A percentile compares a stretch with the other conserved stretches of the same genome.
These are phyloP conservation scores for Petunia axillaris DNA, from an alignment of 257 asterid species.

Conservation along the genomic window DNA sequence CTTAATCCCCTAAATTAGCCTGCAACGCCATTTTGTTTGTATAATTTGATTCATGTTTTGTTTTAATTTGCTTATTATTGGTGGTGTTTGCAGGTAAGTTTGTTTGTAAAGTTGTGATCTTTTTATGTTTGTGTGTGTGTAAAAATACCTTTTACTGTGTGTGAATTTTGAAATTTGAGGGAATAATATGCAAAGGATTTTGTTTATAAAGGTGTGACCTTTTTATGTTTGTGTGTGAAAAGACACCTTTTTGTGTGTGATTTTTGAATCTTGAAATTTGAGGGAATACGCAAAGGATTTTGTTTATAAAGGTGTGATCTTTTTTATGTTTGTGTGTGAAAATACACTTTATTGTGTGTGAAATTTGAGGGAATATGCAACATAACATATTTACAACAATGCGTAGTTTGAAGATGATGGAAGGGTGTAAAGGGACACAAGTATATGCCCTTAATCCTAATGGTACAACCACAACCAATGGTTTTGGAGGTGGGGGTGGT, in stretches of 20 bases:
- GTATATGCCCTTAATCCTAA: slow-evolving; percentile 54
- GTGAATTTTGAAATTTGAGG: not conserved
- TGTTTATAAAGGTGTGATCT: not conserved
- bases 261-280: not conserved
- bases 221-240: not conserved
- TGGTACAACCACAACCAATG: slow-evolving; percentile 31
- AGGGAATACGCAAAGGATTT: not conserved
- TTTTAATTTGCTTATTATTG: slow-evolving; percentile 36
- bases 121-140: not conserved
- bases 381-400: slow-evolving; percentile 67
- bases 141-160: not conserved
- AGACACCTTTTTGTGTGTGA: slow-evolving; percentile 5
- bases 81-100: slow-evolving; percentile 71
- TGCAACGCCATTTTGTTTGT: slow-evolving; percentile 47
- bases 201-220: not conserved
- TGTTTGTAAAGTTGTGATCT: not conserved
- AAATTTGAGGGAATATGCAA: slow-evolving; percentile 66
- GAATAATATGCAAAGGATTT: not conserved
- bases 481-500: slow-evolving; percentile 49
- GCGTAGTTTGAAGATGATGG: slow-evolving; percentile 84
- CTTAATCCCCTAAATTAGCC: slow-evolving; percentile 19
- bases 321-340: not conserved
- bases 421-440: slow-evolving; percentile 74
- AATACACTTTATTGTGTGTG: slow-evolving; percentile 13
- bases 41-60: not conserved